Percentiles rank a stretch among this genome's conserved stretches.
These are phyloP conservation scores for Paraphaeosphaeria minitans DNA, from an alignment of 2,329 filamentous ascomycete genomes.

Conservation along the genomic window DNA sequence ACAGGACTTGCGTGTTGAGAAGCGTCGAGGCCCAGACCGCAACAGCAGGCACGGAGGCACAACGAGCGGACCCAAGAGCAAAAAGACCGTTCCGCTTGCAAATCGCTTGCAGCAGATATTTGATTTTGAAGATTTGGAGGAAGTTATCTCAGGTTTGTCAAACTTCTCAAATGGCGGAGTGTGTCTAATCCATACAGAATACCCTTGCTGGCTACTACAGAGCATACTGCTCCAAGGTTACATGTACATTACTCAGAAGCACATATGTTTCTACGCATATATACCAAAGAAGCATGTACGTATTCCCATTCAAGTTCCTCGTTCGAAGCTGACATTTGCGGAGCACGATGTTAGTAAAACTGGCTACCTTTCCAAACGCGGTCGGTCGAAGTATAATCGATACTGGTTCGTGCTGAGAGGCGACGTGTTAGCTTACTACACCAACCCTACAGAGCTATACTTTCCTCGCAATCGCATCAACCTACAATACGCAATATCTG, in stretches of 20 bases:
- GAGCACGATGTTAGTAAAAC: slow-evolving; percentile 71
- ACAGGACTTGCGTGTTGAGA: slow-evolving; percentile 31
- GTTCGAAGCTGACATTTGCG: slow-evolving; percentile 23
- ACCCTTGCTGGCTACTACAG: slow-evolving; percentile 90
- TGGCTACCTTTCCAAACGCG: slow-evolving; percentile 85
- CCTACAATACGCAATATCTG: slow-evolving; percentile 87
- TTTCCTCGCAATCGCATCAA: slow-evolving; percentile 93
- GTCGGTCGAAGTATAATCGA: slow-evolving; percentile 84
- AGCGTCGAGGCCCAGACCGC: slow-evolving; percentile 25
- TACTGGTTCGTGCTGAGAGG: slow-evolving; percentile 95
- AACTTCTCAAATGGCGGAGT: neutral
- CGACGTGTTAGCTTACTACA: slow-evolving; percentile 89
- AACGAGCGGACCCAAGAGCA: slow-evolving; percentile 25
- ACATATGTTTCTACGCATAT: slow-evolving; percentile 97
- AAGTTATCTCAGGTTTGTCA: slow-evolving; percentile 75
- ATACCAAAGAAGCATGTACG: slow-evolving; percentile 88
- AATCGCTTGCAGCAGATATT: slow-evolving; percentile 70
- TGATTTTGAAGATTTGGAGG: slow-evolving; percentile 77
- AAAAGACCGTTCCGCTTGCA: slow-evolving; percentile 64
- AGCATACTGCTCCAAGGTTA: slow-evolving; percentile 92
- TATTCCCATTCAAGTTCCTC: neutral
- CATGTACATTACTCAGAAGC: slow-evolving; percentile 90
- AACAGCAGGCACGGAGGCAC: slow-evolving; percentile 35
- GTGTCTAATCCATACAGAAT: slow-evolving; percentile 62
- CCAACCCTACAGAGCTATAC: slow-evolving; percentile 81